These are phyloP conservation scores for Sordariomycetes sp. DNA, from an alignment of 2,329 filamentous ascomycete genomes.

Conservation along the genomic window DNA sequence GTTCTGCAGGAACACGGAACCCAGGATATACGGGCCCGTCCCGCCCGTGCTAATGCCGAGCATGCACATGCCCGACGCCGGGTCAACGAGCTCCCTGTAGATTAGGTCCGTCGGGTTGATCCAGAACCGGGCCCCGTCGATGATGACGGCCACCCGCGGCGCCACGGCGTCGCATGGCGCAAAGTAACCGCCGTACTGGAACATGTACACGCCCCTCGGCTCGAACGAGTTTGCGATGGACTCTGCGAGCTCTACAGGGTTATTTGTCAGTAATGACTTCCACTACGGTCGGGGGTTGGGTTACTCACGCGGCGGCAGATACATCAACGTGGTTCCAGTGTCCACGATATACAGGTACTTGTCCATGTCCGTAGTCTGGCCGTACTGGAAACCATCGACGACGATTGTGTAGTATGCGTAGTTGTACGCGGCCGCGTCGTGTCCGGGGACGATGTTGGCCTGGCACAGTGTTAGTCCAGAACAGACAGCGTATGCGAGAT, in stretches of 20 bases:
- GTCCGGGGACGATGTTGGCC: constrained; percentile 25
- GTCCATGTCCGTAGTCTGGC: constrained; percentile 22
- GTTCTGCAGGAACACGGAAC: constrained; percentile 35
- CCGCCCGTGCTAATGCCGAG: constrained; percentile 30
- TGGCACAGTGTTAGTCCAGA: constrained; percentile 11
- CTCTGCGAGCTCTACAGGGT: constrained; percentile 25
- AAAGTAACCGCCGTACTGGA: constrained; percentile 33
- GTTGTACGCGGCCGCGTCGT: constrained; percentile 11
- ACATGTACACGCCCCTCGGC: constrained; percentile 31
- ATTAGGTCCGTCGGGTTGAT: constrained; percentile 35
- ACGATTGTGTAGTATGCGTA: constrained; percentile 41
- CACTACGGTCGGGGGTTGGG: not conserved
- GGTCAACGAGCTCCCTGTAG: constrained; percentile 26
- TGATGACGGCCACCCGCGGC: constrained; percentile 29
- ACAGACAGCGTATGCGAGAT: not conserved
- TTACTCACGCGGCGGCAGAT: constrained; percentile 31
- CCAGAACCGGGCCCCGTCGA: constrained; percentile 27
- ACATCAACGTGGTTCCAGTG: constrained; percentile 36
- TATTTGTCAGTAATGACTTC: not conserved
- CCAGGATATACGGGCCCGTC: constrained; percentile 32
- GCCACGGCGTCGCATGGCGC: constrained; percentile 31
- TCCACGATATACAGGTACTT: constrained; percentile 37
- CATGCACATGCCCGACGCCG: constrained; percentile 31
- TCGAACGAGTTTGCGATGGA: constrained; percentile 31
- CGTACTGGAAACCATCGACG: constrained; percentile 32